Evolutionary conservation across 2,329 filamentous ascomycete species (phyloP), one percentile per base, ranked within the genome.

Genomic region (Pezicula carpinea): DNA sequence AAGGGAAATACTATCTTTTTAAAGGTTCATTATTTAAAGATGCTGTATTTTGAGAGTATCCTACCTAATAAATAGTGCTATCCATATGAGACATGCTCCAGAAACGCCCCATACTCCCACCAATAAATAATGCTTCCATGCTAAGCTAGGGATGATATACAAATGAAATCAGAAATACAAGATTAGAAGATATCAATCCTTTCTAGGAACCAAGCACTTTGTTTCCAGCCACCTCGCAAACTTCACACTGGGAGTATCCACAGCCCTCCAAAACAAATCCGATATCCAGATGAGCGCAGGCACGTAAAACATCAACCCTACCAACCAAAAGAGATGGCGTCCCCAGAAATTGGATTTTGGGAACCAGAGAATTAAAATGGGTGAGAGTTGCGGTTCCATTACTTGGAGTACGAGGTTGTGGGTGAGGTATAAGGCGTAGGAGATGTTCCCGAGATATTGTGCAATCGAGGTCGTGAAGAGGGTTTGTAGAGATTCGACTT

Each of bases 351-450:
- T 10, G 21, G 29, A 14, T 54, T 59, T 23, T 49, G 50, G 34
- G 58, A 53, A 6, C 8, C 15, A 43, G n/a, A 7, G 14, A 6
- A 15, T 57, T 46, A 62, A 34, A 7, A 56, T 31, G 1, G 51
- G 69, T 15, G 26, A 39, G 13, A 59, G 41, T 13, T 47, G 21
- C 4, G 58, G 57, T 34, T 60, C 57, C 15, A 61, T 33, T 5
- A 47, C 50, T 3, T 66, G 69, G 7, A 79, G 59, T 11, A 75
- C 66, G 4, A 71, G 70, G 0, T 78, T 78, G 54, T 82, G 78
- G n/a, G 76, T 70, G 6, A 82, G 66, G 54, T 82, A 82, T 3
- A 82, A 66, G 3, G 77, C 73, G 51, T 75, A 82, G 47, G 75
- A 79, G 50, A 81, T 74, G 21, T 71, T 69, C 11, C 74, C 79